Conservation (phyloP, 352 stramenopile species). For the Pythium diclinum region DNA sequence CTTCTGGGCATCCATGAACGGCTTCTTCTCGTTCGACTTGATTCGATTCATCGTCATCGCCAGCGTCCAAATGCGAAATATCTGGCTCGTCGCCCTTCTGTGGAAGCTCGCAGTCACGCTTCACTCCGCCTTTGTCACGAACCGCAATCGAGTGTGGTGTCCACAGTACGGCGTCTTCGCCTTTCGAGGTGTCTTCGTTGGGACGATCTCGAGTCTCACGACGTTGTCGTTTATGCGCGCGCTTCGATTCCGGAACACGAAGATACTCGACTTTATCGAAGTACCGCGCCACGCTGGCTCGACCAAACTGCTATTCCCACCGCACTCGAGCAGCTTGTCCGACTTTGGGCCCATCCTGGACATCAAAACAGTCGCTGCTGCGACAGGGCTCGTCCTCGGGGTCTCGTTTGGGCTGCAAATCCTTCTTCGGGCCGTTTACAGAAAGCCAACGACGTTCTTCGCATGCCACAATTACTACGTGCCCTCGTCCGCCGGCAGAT, state of each 20-base stretch:
- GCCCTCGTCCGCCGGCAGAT: neutral
- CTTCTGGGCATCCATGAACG: constrained; percentile 3
- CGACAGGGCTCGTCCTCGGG: neutral
- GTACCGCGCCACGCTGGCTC: constrained; percentile 6
- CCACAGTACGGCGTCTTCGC: constrained; percentile 12
- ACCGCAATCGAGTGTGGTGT: neutral
- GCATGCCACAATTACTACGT: constrained; percentile 16
- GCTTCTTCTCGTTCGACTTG: constrained; percentile 21
- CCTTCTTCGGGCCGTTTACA: neutral
- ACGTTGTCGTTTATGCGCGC: constrained; percentile 8
- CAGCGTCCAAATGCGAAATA: constrained; percentile 38
- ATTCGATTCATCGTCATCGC: constrained; percentile 19
- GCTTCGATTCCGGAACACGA: constrained; percentile 20
- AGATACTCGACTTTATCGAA: constrained; percentile 8
- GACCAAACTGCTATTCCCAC: neutral
- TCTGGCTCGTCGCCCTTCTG: constrained; percentile 28
- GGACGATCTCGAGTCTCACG: constrained; percentile 3
- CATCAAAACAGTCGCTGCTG: neutral
- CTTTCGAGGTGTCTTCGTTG: constrained; percentile 15
- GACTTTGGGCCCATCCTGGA: constrained; percentile 21
- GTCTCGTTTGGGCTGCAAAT: neutral
- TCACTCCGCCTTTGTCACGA: neutral
- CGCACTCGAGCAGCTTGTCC: neutral
- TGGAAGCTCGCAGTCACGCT: constrained; percentile 18
- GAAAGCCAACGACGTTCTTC: neutral